Evolutionary conservation across 257 asterid genomes (phyloP), one percentile per base, ranked within the genome.

Genomic region (Linaria vulgaris): DNA sequence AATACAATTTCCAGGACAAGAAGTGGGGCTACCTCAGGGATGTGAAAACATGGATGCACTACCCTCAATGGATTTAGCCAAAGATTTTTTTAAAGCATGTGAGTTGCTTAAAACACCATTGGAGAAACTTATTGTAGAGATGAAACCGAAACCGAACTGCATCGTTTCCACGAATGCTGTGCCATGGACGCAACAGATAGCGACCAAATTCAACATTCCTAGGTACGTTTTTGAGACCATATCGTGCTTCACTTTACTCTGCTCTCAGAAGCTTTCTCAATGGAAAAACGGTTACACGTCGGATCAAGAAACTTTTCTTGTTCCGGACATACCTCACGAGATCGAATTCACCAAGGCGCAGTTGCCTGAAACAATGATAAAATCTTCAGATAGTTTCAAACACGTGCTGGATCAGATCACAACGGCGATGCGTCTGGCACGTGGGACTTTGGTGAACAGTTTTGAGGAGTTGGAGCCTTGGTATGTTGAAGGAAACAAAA

Each of bases 1-100:
- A 3, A 22, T 84, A 22, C 12, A 72, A 6, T 87, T 87, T 46
- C 95, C 94, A 11, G 67, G 79, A 37, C 60, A 48, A 6, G 81
- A 77, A 49, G 66, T 69, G 14, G 95, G 94, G 0, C 54, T 87
- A 9, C 95, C 95, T 1, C 52, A 71, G 3, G 88, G 88, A 2
- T 87, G 88, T 37, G 95, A 87, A 54, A 87, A 80, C 58, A 31
- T 77, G 69, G 90, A 87, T 48, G 1, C 75, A 8, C 79, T 87
- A 1, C 55, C 70, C 21, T 78, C 92, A 12, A 37, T 61, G 27
- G 69, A 30, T 14, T 49, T 77, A 3, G n/a, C 44, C 15, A 23
- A 14, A 17, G 44, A 66, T 0, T 82, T 87, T 24, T 75, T 82
- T 44, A 41, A 12, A 1, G 90, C 95, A 6, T 60, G 64, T 4